Evolutionary conservation across 2,329 filamentous ascomycete genomes (phyloP), one percentile per base, ranked within the genome.

Genomic region (Teratosphaeria zuluensis): DNA sequence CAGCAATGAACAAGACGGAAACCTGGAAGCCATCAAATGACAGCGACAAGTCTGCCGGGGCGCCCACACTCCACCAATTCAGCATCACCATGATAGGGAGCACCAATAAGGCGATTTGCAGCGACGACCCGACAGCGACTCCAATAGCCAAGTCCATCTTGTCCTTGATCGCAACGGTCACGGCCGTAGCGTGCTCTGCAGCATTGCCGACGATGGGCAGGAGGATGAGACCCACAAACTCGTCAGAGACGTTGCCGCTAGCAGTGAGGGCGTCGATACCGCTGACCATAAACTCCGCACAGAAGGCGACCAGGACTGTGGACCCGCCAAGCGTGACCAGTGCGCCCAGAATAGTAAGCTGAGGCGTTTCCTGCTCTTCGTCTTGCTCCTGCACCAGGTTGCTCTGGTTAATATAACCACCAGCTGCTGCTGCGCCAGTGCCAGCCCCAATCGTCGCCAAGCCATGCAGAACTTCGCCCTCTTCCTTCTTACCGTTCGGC

Each of bases 21-120:
- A 96, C 86, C 75, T 96, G 90, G 78, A 96, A 96, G 0, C 85
- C 85, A 69, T 95, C 90, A 70, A 96, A 94, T 71, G 87, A 87
- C 4, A 95, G 81, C 21, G 85, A 89, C 89, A 88, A 55, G 33
- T 81, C 76, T 0, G 61, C 63, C 7, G 64, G 62, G 9, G 59
- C 53, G 1, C 70, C 70, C 19, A 82, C 77, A 56, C 81, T 81
- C 56, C 81, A 77, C 84, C 84, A 86, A 57, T 81, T 83, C 56
- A 86, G 76, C 48, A 86, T 76, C 24, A 86, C 79, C 64, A 63
- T 63, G 14, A 86, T 69, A 1, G 84, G 84, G 57, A 85, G 74
- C 33, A 86, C 82, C 32, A 86, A 73, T 24, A 86, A 74, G 0
- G 84, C 83, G 65, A 86, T 86, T 68, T 86, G 84, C 78, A 86